These are phyloP conservation scores for Xylaria intraflava DNA, from an alignment of 495 filamentous ascomycete genomes.

Conservation along the genomic window DNA sequence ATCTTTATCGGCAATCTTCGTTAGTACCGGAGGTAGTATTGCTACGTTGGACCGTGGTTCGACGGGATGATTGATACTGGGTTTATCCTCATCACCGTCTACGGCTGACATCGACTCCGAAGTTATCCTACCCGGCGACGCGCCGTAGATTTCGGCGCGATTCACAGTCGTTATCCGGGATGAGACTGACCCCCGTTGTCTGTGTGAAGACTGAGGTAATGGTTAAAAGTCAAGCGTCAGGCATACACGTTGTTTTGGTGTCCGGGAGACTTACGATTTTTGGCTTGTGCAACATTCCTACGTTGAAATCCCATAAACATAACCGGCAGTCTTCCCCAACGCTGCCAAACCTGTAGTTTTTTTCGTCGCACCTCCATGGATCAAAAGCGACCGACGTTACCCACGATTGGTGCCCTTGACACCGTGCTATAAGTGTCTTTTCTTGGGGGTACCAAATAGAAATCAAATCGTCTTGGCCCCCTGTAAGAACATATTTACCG, in stretches of 20 bases:
- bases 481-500: conserved; percentile 90
- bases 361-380: conserved; percentile 90
- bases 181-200: conserved; percentile 57
- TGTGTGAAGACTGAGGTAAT: conserved; percentile 36
- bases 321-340: conserved; percentile 90
- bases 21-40: conserved; percentile 89
- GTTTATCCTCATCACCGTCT: conserved; percentile 42
- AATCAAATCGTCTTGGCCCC: conserved; percentile 91
- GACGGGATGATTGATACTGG: conserved; percentile 66
- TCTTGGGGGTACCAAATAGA: conserved; percentile 90
- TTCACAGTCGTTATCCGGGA: conserved; percentile 44
- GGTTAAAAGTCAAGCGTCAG: conserved; percentile 10
- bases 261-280: conserved; percentile 41
- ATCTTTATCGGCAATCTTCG: conserved; percentile 78
- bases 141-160: conserved; percentile 44
- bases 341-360: conserved; percentile 89
- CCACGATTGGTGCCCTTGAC: conserved; percentile 91
- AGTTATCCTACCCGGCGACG: conserved; percentile 50
- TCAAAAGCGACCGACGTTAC: conserved; percentile 91
- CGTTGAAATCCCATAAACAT: conserved; percentile 94
- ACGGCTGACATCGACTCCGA: conserved; percentile 54
- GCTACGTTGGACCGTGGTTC: conserved; percentile 74
- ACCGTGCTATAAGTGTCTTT: conserved; percentile 77
- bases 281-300: conserved; percentile 89
- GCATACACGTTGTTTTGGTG: not conserved